phyloP scores from a whole-genome alignment of 352 stramenopile genomes.

The Ochromonadaceae sp. region DNA sequence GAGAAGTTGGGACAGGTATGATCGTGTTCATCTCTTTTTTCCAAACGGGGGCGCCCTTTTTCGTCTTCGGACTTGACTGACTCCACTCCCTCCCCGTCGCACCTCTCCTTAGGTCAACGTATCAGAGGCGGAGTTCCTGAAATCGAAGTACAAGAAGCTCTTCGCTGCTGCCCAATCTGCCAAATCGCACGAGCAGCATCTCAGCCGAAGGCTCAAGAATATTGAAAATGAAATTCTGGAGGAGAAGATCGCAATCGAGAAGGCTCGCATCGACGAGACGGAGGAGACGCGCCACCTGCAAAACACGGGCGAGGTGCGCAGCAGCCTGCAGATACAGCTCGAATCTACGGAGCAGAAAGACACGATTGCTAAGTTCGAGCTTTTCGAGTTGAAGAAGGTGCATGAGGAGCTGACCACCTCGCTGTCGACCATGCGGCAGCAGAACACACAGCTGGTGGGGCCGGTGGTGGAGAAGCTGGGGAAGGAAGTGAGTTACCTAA shows the following conservation, averaged over 20 bases:
- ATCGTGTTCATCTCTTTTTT: no score
- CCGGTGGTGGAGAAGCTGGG: constrained; percentile 55
- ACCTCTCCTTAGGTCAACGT: constrained; percentile 5
- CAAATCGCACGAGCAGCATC: background rate
- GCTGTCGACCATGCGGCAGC: constrained; percentile 51
- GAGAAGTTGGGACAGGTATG: no score
- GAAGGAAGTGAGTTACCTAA: constrained; percentile 45
- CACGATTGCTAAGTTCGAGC: constrained; percentile 59
- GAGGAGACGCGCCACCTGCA: constrained; percentile 55
- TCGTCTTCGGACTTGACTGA: no score
- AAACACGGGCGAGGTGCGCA: constrained; percentile 21
- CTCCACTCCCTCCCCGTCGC: no score
- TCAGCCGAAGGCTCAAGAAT: background rate
- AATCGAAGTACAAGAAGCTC: constrained; percentile 1
- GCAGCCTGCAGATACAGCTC: background rate
- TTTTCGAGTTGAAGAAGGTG: constrained; percentile 60
- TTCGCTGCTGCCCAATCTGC: background rate
- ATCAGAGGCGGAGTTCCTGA: background rate
- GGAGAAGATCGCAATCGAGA: constrained; percentile 62
- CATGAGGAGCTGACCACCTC: constrained; percentile 47
- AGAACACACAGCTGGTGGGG: constrained; percentile 58
- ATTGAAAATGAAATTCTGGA: constrained; percentile 40
- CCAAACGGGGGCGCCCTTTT: no score
- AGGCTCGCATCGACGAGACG: constrained; percentile 51
- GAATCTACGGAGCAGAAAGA: constrained; percentile 34